Base-by-base conservation (phyloP, 805 yeast species). In the Saccharomycopsis selenospora region DNA sequence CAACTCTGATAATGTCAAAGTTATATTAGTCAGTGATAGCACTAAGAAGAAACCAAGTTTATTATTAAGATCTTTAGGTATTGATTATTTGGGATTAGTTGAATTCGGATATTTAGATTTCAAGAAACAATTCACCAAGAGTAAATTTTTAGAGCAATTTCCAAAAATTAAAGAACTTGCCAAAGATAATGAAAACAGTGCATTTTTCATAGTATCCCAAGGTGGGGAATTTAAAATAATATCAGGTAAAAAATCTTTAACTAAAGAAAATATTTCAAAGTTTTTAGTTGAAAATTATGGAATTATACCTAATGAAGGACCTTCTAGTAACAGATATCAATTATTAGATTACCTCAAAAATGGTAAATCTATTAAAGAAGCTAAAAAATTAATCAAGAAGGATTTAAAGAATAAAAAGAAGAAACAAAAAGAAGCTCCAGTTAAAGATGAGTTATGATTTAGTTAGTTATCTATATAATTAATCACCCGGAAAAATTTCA, bases 21-120 rank as follows among this genome's bases (percentile, higher is more conserved):
- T 76, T 3, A 61, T 85, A 4, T 66, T 83, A n/a, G 54, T 85
- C 23, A 43, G 46, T 20, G 53, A 49, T 30, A 70, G 87, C 1
- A 67, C 71, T 41, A 72, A 73, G 45, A 68, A 66, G 18, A 65
- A 63, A 38, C 62, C 79, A 3, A 70, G 83, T 7, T 76, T 88
- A 1, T 60, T 80, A 49, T 72, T 72, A 57, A 85, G 82, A 58
- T 66, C 84, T 1, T 65, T 87, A 52, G 88, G 91, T 2, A 69
- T 85, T 47, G 95, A 86, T 59, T 81, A 78, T 62, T 61, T 82
- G 38, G 79, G 72, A 0, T 53, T 60, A 2, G 59, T 75, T 2
- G 75, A 77, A 38, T 71, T 76, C 56, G 82, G 72, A 1, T 72
- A 67, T 60, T 61, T 66, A 30, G 67, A 68, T 3, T 51, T 66